Evolutionary conservation across 2,329 filamentous ascomycete species (phyloP).

Genomic region (Cladosporium cucumerinum): DNA sequence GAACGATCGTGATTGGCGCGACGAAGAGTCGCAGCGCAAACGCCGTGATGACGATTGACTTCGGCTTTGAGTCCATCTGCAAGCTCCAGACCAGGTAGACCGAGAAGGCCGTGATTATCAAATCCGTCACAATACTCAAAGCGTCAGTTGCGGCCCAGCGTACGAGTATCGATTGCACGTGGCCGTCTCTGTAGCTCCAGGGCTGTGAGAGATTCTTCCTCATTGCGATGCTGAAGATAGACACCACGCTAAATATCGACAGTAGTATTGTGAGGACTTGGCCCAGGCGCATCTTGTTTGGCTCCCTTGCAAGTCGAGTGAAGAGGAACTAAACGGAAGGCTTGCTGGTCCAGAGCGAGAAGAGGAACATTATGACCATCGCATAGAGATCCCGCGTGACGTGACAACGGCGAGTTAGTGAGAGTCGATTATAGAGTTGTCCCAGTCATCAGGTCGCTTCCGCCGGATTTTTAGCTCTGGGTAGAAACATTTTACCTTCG

Average conservation of each 20-base stretch:
- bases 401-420: neutral
- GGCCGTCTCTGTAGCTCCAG: neutral
- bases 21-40: slow-evolving; percentile 20
- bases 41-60: slow-evolving; percentile 19
- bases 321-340: slow-evolving; percentile 19
- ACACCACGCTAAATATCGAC: neutral
- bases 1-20: slow-evolving; percentile 16
- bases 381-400: slow-evolving; percentile 18
- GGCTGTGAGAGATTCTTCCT: slow-evolving; percentile 11
- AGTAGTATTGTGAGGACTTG: neutral
- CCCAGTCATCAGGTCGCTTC: neutral
- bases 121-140: slow-evolving; percentile 16
- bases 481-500: neutral
- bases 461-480: neutral
- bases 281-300: slow-evolving; percentile 6
- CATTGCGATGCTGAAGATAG: slow-evolving; percentile 3
- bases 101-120: slow-evolving; percentile 5
- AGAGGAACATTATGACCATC: slow-evolving; percentile 17
- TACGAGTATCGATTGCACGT: neutral
- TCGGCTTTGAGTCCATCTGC: slow-evolving; percentile 19
- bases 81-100: slow-evolving; percentile 18
- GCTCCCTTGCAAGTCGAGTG: slow-evolving; percentile 17
- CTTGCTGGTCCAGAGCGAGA: slow-evolving; percentile 20
- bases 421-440: neutral
- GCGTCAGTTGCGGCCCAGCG: slow-evolving; percentile 6